phyloP scores from a whole-genome alignment of 2,329 filamentous ascomycete genomes.

The Neofusicoccum cordaticola region DNA sequence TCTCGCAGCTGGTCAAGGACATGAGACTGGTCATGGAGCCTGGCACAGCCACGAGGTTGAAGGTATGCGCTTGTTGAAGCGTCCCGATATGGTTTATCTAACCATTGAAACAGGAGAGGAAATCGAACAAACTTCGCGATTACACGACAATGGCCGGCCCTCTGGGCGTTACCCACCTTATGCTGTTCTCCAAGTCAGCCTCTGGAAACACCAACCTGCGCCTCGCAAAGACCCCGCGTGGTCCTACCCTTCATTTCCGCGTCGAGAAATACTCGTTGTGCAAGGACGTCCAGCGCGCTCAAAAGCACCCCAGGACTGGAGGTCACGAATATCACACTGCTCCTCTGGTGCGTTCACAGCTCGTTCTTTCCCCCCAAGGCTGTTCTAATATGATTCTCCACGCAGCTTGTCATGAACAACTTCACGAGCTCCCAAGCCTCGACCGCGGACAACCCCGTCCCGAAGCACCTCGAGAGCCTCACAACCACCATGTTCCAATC shows the following conservation, averaged over 20 bases:
- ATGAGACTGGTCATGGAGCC: conserved; percentile 94
- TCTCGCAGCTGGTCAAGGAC: conserved; percentile 88
- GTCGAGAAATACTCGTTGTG: conserved; percentile 92
- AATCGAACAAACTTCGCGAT: conserved; percentile 83
- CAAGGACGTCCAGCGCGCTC: conserved; percentile 81
- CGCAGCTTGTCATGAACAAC: conserved; percentile 92
- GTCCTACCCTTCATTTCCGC: conserved; percentile 89
- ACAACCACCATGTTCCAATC: conserved; percentile 94
- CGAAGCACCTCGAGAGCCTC: conserved; percentile 89
- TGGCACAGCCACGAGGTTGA: conserved; percentile 82
- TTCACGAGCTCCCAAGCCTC: conserved; percentile 63
- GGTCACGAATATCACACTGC: conserved; percentile 78
- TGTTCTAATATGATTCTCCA: conserved; percentile 38
- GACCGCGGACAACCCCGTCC: conserved; percentile 60
- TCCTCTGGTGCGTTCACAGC: conserved; percentile 46
- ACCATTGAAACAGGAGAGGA: conserved; percentile 59
- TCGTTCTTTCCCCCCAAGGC: too few relatives aligned
- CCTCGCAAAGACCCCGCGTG: conserved; percentile 80
- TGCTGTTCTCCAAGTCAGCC: conserved; percentile 88
- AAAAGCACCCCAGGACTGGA: conserved; percentile 78
- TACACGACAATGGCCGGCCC: conserved; percentile 95
- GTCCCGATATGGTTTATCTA: not conserved
- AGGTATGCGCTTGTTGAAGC: conserved; percentile 43
- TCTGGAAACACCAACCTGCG: conserved; percentile 91
- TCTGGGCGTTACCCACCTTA: conserved; percentile 84